Evolutionary conservation across 2,329 filamentous ascomycete species (phyloP).

Genomic region (Dissoconium aciculare): DNA sequence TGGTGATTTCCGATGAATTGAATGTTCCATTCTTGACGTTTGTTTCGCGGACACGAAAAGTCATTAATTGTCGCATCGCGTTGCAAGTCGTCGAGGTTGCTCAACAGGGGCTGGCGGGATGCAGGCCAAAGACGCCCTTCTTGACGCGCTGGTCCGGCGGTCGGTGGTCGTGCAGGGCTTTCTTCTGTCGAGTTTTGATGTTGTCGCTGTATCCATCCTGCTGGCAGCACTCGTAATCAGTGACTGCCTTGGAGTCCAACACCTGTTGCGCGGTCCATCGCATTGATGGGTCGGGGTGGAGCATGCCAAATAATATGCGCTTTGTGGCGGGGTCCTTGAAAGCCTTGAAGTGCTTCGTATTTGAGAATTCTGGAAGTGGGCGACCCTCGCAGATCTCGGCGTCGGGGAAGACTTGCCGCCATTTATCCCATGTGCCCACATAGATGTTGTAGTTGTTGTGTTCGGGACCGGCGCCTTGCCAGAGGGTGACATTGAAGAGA

Average conservation of each 20-base stretch:
- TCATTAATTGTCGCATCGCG: background rate
- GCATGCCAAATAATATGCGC: constrained; percentile 62
- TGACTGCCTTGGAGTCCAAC: constrained; percentile 38
- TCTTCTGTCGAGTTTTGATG: constrained; percentile 26
- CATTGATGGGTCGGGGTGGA: constrained; percentile 59
- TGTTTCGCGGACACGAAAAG: too few relatives aligned
- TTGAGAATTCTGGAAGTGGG: constrained; percentile 40
- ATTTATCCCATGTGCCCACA: constrained; percentile 52
- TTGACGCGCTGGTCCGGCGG: constrained; percentile 26
- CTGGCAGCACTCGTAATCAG: constrained; percentile 22
- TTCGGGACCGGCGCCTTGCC: constrained; percentile 49
- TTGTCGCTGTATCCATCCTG: constrained; percentile 22
- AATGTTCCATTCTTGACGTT: too few relatives aligned
- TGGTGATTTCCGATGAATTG: too few relatives aligned
- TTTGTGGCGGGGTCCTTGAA: constrained; percentile 55
- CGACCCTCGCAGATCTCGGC: constrained; percentile 34
- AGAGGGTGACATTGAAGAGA: constrained; percentile 56
- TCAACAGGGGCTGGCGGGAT: constrained; percentile 9
- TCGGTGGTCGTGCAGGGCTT: constrained; percentile 29
- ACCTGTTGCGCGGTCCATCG: constrained; percentile 57
- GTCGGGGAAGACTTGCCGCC: constrained; percentile 42
- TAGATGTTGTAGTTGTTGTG: constrained; percentile 48
- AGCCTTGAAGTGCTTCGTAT: constrained; percentile 47
- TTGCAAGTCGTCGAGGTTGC: constrained; percentile 7
- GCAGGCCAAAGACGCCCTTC: constrained; percentile 1